These are phyloP conservation scores for Tolypocladium ovalisporum DNA, from an alignment of 2,329 filamentous ascomycete genomes.

Conservation along the genomic window DNA sequence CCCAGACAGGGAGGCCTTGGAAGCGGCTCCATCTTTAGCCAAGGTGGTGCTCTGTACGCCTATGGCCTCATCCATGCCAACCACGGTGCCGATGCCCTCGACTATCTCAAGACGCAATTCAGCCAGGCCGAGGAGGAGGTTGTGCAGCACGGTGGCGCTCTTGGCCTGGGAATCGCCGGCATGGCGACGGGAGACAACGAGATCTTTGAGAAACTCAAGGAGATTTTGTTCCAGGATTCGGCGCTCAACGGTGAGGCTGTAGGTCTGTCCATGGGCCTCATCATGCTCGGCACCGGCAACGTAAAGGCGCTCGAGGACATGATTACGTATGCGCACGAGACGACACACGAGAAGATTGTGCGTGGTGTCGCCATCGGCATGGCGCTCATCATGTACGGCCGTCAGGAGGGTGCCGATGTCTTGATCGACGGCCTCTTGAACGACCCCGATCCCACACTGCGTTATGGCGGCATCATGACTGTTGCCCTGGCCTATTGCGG, in stretches of 20 bases:
- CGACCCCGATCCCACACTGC: conserved; percentile 84
- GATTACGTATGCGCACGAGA: conserved; percentile 96
- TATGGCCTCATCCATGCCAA: conserved; percentile 96
- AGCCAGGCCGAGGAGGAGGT: conserved; percentile 74
- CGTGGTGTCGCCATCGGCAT: conserved; percentile 91
- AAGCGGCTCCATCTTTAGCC: conserved; percentile 83
- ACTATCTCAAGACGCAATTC: conserved; percentile 69
- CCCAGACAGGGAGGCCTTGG: conserved; percentile 65
- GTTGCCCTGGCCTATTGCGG: conserved; percentile 95
- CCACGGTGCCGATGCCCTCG: conserved; percentile 81
- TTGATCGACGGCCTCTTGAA: conserved; percentile 88
- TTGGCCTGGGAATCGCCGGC: conserved; percentile 90
- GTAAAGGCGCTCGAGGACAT: conserved; percentile 88
- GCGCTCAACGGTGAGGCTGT: conserved; percentile 96
- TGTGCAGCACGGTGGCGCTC: conserved; percentile 89
- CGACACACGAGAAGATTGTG: conserved; percentile 97
- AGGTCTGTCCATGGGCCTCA: conserved; percentile 88
- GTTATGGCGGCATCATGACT: conserved; percentile 98
- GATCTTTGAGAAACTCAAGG: conserved; percentile 85
- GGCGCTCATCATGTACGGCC: conserved; percentile 96
- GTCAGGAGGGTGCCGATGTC: conserved; percentile 89
- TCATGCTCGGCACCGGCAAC: conserved; percentile 98
- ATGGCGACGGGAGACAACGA: conserved; percentile 91
- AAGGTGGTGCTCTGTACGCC: conserved; percentile 90
- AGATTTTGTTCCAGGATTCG: conserved; percentile 83